Conservation (phyloP, 768 basidiomycete genomes). For the Boletus fagicola region DNA sequence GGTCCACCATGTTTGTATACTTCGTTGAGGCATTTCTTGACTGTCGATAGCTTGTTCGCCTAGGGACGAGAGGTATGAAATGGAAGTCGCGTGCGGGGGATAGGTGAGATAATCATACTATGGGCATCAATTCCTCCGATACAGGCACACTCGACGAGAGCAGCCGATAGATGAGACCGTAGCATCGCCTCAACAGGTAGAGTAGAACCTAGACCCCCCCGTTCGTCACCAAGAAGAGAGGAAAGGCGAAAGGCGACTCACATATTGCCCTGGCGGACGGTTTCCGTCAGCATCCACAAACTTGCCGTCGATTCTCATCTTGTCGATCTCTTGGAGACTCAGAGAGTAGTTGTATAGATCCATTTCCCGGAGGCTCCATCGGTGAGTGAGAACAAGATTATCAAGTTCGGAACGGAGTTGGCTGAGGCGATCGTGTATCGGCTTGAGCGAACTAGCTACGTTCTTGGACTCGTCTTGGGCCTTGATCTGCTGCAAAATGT, state of each 20-base stretch:
- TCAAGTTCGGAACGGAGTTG: constrained; percentile 88
- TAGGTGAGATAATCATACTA: constrained; percentile 49
- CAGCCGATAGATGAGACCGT: constrained; percentile 91
- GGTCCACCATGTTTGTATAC: constrained; percentile 94
- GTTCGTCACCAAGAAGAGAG: neutral
- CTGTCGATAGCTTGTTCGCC: constrained; percentile 96
- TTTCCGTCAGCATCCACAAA: constrained; percentile 94
- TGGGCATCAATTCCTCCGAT: constrained; percentile 96
- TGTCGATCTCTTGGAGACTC: constrained; percentile 93
- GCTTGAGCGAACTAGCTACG: constrained; percentile 80
- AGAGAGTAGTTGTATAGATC: constrained; percentile 93
- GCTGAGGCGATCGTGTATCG: constrained; percentile 88
- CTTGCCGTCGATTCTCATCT: constrained; percentile 95
- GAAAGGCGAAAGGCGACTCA: constrained; percentile 37
- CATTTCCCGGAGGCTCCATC: constrained; percentile 95
- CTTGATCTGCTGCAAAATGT: constrained; percentile 92
- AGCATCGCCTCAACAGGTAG: constrained; percentile 91
- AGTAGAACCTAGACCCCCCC: constrained; percentile 66
- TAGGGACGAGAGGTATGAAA: constrained; percentile 30
- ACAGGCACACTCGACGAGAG: constrained; percentile 96
- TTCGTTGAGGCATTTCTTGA: constrained; percentile 96
- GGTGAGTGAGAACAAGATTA: constrained; percentile 87
- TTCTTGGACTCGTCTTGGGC: constrained; percentile 89
- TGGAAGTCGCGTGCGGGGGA: neutral
- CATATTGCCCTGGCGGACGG: constrained; percentile 92